Base-by-base conservation (phyloP, 176 grass and related monocot species). In the Oryza glaberrima region DNA sequence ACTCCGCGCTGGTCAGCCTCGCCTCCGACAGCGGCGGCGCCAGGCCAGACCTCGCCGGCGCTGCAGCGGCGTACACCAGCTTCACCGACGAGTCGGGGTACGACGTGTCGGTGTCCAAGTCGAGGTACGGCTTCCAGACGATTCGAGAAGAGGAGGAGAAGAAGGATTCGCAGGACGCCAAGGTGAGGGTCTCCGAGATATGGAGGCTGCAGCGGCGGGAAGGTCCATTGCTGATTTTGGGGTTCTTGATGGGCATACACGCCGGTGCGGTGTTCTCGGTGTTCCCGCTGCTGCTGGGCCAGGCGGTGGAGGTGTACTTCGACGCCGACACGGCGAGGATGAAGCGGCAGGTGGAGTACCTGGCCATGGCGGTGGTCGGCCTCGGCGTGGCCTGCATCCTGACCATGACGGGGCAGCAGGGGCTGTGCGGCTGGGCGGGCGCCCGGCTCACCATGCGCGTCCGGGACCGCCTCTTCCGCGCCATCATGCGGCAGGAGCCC, bases 351-450 rank as follows among this genome's bases (percentile, higher is more conserved):
- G 80, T 94, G 54, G 86, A 73, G 0, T 74, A 78, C 64, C 34
- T 94, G 5, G 86, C 92, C 14, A 47, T 69, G 4, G 77, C 83
- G 11, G 44, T 91, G 22, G 89, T 91, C 0, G 92, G 86, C 0
- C 84, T 94, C 11, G 92, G 92, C 63, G 20, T 91, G 47, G 92
- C 72, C 19, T 89, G 84, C 84, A 84, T 94, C 17, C 0, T 94
- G 17, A 76, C 89, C 72, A 91, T 94, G 92, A 92, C 89, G 3
- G 75, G 87, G n/a, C 92, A 92, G 66, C 87, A 94, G 36, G 87
- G 89, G 1, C 80, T 94, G 15, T 94, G 92, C 25, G 90, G 90
- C 0, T 94, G 90, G 90, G 90, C 90, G 0, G 84, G 93, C 0
- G 73, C 90, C 0, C 73, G 82, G 22, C 90, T 94, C 15, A 94